These are phyloP conservation scores for Zygosaccharomyces bailii DNA, from an alignment of 805 yeast species.

Conservation along the genomic window DNA sequence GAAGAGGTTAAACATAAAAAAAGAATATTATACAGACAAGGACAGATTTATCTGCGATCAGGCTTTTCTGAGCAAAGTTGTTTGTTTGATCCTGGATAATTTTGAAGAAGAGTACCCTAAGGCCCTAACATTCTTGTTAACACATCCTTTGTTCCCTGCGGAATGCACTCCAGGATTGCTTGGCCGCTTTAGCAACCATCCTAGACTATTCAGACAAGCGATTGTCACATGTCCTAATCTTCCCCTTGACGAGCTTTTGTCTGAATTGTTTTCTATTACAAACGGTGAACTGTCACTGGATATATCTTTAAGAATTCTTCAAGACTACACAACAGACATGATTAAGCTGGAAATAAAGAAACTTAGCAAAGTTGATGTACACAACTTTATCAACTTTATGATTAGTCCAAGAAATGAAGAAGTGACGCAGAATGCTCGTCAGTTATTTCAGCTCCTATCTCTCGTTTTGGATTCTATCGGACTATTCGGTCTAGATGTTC, in stretches of 20 bases:
- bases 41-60: conserved; percentile 62
- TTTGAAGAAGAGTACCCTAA: conserved; percentile 44
- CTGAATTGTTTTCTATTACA: conserved; percentile 53
- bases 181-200: conserved; percentile 47
- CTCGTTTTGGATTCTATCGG: conserved; percentile 37
- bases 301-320: conserved; percentile 59
- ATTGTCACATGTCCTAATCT: conserved; percentile 73
- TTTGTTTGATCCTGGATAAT: conserved; percentile 41
- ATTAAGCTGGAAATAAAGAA: conserved; percentile 47
- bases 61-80: conserved; percentile 47
- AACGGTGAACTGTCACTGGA: conserved; percentile 67
- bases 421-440: conserved; percentile 15
- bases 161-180: conserved; percentile 55
- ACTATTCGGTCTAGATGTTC: conserved; percentile 33
- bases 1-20: conserved; percentile 33
- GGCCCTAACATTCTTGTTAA: conserved; percentile 67
- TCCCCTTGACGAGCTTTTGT: conserved; percentile 58
- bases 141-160: conserved; percentile 83
- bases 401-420: conserved; percentile 25
- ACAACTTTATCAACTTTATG: conserved; percentile 36
- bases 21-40: conserved; percentile 56
- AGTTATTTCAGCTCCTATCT: conserved; percentile 32
- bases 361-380: conserved; percentile 32
- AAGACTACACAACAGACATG: conserved; percentile 58
- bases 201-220: conserved; percentile 75